Evolutionary conservation across 805 yeast genomes (phyloP), one percentile per base, ranked within the genome.

Genomic region (Kockiozyma suomiensis): DNA sequence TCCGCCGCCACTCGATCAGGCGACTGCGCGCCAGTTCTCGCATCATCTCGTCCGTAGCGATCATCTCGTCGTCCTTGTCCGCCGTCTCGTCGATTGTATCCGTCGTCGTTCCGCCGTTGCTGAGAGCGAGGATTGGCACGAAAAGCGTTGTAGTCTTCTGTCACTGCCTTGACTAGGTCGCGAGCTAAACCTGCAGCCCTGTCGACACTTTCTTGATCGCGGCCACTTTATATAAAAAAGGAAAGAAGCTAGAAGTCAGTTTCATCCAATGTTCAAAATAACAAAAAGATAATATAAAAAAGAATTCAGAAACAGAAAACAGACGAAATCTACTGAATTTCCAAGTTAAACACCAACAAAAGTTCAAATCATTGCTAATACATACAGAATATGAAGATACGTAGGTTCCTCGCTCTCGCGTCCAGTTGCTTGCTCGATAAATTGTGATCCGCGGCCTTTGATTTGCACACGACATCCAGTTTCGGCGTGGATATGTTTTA

Each of bases 401-500:
- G 72, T 41, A 7, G 74, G 74, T 38, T 66, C 70, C 48, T 73
- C 74, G 23, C 67, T 68, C 55, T 74, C 76, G 8, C 52, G 52
- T 15, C 69, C 70, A 23, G 74, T 71, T 17, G 65, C 55, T 35
- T 66, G 62, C 37, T 74, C 76, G 49, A 72, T 56, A 54, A 67
- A 73, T 17, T 72, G 74, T 6, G 75, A 71, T n/a, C 75, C 75
- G 17, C 67, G 59, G 10, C 77, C 77, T 61, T 72, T 74, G 46
- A 74, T 66, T 54, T 70, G 73, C n/a, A 74, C 72, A 7, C 70
- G 63, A 45, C 70, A 61, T 8, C 70, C 73, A 1, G 77, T 71
- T 41, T 68, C 73, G 37, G 54, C 48, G 50, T 68, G 69, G 37
- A 74, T 74, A 61, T 74, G 77, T 66, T 74, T 74, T 23, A 74